A percentile compares a stretch with the other conserved stretches of the same genome.
phyloP scores from a whole-genome alignment of 179 eudicot species.

The Silene coronaria region DNA sequence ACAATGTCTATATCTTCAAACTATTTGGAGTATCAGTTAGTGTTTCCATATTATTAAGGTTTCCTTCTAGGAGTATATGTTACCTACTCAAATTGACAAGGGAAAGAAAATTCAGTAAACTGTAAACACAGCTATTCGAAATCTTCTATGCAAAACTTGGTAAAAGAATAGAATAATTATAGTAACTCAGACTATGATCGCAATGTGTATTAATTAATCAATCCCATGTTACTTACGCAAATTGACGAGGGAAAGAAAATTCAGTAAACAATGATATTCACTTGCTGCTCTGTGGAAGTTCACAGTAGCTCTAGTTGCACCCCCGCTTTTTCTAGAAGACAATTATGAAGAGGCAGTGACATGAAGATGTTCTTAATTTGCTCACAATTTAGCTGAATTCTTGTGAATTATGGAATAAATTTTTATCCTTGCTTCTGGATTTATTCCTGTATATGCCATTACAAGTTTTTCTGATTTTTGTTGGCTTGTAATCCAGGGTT shows the following conservation, averaged over 20 bases:
- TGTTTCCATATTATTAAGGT: too few species aligned
- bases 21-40: not conserved
- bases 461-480: not conserved
- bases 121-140: too few species aligned
- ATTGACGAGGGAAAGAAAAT: too few species aligned
- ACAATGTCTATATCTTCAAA: slow-evolving; percentile 1
- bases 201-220: too few species aligned
- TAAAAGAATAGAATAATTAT: too few species aligned
- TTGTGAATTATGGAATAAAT: not conserved
- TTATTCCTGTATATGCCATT: not conserved
- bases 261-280: not conserved
- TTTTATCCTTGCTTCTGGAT: not conserved
- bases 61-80: too few species aligned
- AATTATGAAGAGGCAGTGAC: not conserved
- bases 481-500: slow-evolving; percentile 42
- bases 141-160: too few species aligned
- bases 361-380: not conserved
- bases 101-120: not conserved
- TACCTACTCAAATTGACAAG: not conserved
- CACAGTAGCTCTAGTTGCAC: too few species aligned
- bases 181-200: too few species aligned
- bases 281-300: not conserved
- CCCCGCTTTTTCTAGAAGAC: not conserved
- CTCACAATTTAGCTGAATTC: not conserved
- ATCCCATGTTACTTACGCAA: too few species aligned